Percentiles rank a stretch among this genome's conserved stretches.
Evolutionary conservation across 2,329 filamentous ascomycete genomes (phyloP).

Genomic region (Ilyonectria robusta): DNA sequence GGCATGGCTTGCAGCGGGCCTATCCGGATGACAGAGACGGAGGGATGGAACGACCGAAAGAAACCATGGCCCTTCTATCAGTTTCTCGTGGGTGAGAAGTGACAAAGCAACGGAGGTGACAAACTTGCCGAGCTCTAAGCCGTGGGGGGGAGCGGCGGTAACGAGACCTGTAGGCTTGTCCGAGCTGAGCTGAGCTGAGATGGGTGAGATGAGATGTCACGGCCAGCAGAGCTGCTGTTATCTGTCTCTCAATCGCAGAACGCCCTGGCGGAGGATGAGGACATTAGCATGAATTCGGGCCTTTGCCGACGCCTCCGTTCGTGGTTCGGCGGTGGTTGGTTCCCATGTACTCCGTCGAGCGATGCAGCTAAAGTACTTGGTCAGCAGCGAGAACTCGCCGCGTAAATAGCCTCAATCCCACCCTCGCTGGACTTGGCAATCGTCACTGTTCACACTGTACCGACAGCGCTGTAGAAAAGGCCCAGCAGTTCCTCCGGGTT

Average conservation of each 20-base stretch:
- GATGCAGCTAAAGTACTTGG: constrained; percentile 4
- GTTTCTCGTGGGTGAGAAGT: neutral
- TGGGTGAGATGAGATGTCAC: neutral
- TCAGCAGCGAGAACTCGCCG: constrained; percentile 12
- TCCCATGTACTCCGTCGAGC: constrained; percentile 5
- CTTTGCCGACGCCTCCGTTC: constrained; percentile 27
- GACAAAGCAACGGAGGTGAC: neutral
- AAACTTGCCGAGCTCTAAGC: constrained; percentile 3
- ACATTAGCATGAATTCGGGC: constrained; percentile 11
- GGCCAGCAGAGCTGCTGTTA: neutral
- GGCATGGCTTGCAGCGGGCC: constrained; percentile 48
- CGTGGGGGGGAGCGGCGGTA: constrained; percentile 13
- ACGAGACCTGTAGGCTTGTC: constrained; percentile 8
- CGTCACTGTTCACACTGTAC: constrained; percentile 13
- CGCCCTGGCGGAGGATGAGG: neutral
- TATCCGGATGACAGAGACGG: constrained; percentile 41
- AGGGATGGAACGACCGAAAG: constrained; percentile 17
- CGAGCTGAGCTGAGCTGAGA: constrained; percentile 20
- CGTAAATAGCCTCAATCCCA: constrained; percentile 27
- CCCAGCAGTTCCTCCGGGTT: neutral
- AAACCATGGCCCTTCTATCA: neutral
- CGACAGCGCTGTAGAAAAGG: neutral
- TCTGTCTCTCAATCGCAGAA: neutral
- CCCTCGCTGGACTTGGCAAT: neutral
- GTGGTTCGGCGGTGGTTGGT: constrained; percentile 1